phyloP scores from a whole-genome alignment of 352 stramenopile species.

The Phytophthora lateralis region DNA sequence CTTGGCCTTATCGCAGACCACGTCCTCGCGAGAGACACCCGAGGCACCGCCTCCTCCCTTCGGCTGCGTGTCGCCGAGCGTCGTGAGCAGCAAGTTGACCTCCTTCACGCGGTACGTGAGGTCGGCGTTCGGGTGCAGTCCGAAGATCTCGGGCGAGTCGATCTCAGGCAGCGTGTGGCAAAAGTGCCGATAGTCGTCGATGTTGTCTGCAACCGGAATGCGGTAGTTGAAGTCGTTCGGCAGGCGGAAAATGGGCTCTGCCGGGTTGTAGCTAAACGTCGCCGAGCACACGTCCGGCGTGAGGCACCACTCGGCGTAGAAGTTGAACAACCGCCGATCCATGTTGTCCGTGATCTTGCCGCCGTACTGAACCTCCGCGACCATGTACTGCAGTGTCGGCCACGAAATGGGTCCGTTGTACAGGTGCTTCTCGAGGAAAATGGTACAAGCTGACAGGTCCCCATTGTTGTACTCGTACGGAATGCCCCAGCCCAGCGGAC shows the following conservation, averaged over 20 bases:
- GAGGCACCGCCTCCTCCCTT: conserved; percentile 91
- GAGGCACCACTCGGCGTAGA: conserved; percentile 97
- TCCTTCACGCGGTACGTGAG: conserved; percentile 98
- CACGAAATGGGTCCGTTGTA: conserved; percentile 99
- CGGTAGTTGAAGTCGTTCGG: conserved; percentile 97
- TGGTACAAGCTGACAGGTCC: conserved; percentile 97
- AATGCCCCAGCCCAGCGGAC: conserved; percentile 97
- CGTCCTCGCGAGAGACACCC: conserved; percentile 94
- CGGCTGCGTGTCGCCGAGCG: conserved; percentile 95
- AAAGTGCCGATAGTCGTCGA: conserved; percentile 96
- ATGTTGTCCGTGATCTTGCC: conserved; percentile 99
- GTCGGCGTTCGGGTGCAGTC: conserved; percentile 98
- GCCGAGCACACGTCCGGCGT: conserved; percentile 82
- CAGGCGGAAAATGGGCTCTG: conserved; percentile 95
- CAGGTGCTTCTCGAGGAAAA: conserved; percentile 98
- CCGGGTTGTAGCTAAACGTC: conserved; percentile 96
- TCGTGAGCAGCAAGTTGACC: conserved; percentile 94
- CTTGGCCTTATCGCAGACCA: conserved; percentile 95
- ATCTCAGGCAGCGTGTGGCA: conserved; percentile 96
- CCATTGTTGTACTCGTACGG: conserved; percentile 99
- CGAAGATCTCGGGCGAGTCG: conserved; percentile 99
- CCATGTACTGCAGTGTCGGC: conserved; percentile 99
- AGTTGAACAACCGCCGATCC: conserved; percentile 97
- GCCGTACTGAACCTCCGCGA: conserved; percentile 98
- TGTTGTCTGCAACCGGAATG: conserved; percentile 92